Evolutionary conservation across 768 basidiomycete species (phyloP), one percentile per base, ranked within the genome.

Genomic region (Cystofilobasidium ferigula): DNA sequence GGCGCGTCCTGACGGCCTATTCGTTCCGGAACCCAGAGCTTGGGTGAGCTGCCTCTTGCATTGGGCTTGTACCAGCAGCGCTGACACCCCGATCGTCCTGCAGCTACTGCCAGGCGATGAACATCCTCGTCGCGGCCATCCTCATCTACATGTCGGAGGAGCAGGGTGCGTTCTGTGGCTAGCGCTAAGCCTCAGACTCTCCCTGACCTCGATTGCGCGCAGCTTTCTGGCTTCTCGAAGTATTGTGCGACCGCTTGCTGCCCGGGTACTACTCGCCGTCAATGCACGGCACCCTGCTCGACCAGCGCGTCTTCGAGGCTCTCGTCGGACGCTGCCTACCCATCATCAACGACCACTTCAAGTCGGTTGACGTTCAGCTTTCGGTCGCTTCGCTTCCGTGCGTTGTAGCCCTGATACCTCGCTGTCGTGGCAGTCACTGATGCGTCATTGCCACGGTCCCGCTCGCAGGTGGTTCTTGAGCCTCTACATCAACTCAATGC

Each of bases 91-190:
- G n/a, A n/a, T n/a, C n/a, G n/a, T n/a, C 14, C 42, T 53, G 30
- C 87, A 91, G 90, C n/a, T 93, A 93, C 75, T 94, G 92, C 75
- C 93, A 98, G 86, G 95, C 94, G 8, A 91, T 99, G 89, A 99
- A 99, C 74, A 94, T 99, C 57, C 82, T 98, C 48, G 88, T 88
- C n/a, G 63, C 63, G 6, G 56, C 54, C 24, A 57, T 56, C 34
- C 65, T 77, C 34, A 77, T 77, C 69, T 99, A 97, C 75, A 91
- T 95, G 90, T 94, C 91, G 2, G 95, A 99, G 76, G 95, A 98
- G 57, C 64, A 67, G 26, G 38, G 58, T 60, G 6, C 22, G 36
- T 24, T 5, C 26, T 38, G 34, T 20, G 3, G n/a, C n/a, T n/a
- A n/a, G n/a, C 35, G 24, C 34, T 7, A 16, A 6, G 22, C 57